Evolutionary conservation across 768 basidiomycete genomes (phyloP).

Genomic region (Punctularia strigosozonata): DNA sequence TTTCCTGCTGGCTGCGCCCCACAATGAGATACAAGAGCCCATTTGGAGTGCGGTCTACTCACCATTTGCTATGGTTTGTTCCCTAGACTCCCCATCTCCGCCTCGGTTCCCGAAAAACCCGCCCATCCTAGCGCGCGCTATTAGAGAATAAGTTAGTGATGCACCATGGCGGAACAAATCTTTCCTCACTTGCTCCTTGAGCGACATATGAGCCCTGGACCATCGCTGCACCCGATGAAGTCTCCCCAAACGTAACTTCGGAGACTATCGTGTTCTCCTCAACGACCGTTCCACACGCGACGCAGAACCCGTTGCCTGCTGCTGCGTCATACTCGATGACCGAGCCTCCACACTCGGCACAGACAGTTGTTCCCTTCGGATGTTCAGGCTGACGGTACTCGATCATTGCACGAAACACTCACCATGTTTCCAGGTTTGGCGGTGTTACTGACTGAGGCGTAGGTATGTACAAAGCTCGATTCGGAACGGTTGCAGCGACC

Average conservation of each 20-base stretch:
- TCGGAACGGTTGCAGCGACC: too few species aligned
- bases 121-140: constrained; percentile 74
- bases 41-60: too few species aligned
- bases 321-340: constrained; percentile 80
- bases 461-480: too few species aligned
- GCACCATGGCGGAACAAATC: not conserved
- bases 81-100: constrained; percentile 70
- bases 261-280: constrained; percentile 92
- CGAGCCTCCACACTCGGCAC: constrained; percentile 70
- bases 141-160: constrained; percentile 1
- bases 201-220: constrained; percentile 91
- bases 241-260: constrained; percentile 94
- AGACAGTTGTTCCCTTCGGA: too few species aligned
- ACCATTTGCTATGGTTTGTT: constrained; percentile 90
- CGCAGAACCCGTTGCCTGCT: constrained; percentile 78
- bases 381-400: too few species aligned
- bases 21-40: constrained; percentile 1
- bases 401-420: too few species aligned
- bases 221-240: constrained; percentile 83
- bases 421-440: too few species aligned
- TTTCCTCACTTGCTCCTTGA: constrained; percentile 76
- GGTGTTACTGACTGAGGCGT: too few species aligned
- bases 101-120: constrained; percentile 77
- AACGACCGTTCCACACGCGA: constrained; percentile 78
- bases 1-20: constrained; percentile 62